phyloP scores from a whole-genome alignment of 2,329 filamentous ascomycete species.

The Aspergillus floridensis region DNA sequence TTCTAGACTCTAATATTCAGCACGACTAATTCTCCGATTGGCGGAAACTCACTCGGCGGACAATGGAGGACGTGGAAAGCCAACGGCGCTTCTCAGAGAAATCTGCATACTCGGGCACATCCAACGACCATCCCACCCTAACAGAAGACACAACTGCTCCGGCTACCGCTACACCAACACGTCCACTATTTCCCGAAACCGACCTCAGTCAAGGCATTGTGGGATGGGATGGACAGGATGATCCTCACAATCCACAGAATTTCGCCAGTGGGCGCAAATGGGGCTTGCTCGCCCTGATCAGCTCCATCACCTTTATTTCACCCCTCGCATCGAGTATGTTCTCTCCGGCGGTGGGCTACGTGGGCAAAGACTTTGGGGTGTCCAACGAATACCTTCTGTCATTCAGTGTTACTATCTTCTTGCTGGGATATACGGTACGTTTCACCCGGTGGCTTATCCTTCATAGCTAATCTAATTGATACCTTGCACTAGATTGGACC shows the following conservation, averaged over 20 bases:
- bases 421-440: constrained; percentile 31
- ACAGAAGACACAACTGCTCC: not conserved
- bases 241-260: constrained; percentile 59
- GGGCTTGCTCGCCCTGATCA: constrained; percentile 27
- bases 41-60: not conserved
- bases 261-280: constrained; percentile 35
- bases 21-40: not conserved
- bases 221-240: constrained; percentile 60
- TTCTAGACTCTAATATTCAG: not conserved
- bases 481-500: constrained; percentile 47
- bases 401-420: constrained; percentile 32
- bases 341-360: constrained; percentile 25
- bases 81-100: not conserved
- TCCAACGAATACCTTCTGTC: constrained; percentile 26
- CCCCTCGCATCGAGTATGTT: constrained; percentile 37
- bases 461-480: not conserved
- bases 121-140: not conserved
- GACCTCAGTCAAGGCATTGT: constrained; percentile 56
- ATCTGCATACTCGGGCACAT: not conserved
- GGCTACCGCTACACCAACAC: not conserved
- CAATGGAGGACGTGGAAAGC: not conserved
- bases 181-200: constrained; percentile 39
- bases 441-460: not conserved
- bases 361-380: constrained; percentile 23
- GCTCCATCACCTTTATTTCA: constrained; percentile 30